Evolutionary conservation across 2,329 filamentous ascomycete species (phyloP).

Genomic region (Penicillium brevicompactum): DNA sequence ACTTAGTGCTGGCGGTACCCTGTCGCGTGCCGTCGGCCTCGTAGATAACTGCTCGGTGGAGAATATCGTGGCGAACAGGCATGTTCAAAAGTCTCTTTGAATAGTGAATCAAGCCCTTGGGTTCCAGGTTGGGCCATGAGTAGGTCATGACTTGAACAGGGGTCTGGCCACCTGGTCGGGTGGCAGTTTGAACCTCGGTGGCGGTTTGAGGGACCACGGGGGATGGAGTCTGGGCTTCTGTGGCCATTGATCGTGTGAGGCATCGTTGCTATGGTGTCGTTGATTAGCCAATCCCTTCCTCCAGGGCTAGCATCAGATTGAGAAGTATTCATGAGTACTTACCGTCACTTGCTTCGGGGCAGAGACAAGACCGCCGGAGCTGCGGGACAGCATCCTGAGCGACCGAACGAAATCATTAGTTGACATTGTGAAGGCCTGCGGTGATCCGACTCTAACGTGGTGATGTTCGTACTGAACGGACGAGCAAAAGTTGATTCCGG

Average conservation of each 20-base stretch:
- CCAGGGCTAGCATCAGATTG: background rate
- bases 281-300: slow-evolving; percentile 24
- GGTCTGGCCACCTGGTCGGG: slow-evolving; percentile 35
- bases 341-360: slow-evolving; percentile 41
- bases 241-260: slow-evolving; percentile 52
- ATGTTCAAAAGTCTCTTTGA: slow-evolving; percentile 80
- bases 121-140: slow-evolving; percentile 86
- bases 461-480: slow-evolving; percentile 18
- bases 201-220: background rate
- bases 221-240: slow-evolving; percentile 42
- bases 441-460: slow-evolving; percentile 11
- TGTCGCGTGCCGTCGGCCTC: slow-evolving; percentile 87
- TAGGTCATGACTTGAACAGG: slow-evolving; percentile 84
- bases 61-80: slow-evolving; percentile 84
- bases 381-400: slow-evolving; percentile 42
- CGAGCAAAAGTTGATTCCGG: slow-evolving; percentile 38
- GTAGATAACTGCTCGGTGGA: slow-evolving; percentile 89
- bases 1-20: slow-evolving; percentile 83
- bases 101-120: slow-evolving; percentile 74
- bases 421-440: slow-evolving; percentile 33
- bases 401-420: slow-evolving; percentile 39
- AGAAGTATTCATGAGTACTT: slow-evolving; percentile 14
- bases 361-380: slow-evolving; percentile 36
- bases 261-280: slow-evolving; percentile 43
- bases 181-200: background rate